These are phyloP conservation scores for Papiliotrema nemorosa DNA, from an alignment of 1,284 basidiomycete genomes.

Conservation along the genomic window DNA sequence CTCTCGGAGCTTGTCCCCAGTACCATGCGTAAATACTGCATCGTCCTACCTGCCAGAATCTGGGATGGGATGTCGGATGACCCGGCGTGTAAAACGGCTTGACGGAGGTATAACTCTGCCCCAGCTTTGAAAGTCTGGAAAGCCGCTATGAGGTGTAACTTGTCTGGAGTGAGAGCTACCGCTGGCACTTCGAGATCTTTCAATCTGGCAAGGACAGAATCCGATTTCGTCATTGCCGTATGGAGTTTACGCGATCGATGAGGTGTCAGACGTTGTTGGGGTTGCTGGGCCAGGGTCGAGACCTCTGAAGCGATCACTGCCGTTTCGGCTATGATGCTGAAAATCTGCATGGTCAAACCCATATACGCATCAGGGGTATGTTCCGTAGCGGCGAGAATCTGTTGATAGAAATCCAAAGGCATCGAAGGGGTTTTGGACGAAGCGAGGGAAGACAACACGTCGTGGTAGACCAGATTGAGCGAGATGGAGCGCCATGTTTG, in stretches of 20 bases:
- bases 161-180: conserved; percentile 1
- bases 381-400: neutral
- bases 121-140: conserved; percentile 33
- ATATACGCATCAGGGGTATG: conserved; percentile 2
- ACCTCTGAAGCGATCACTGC: conserved; percentile 1
- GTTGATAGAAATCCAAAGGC: conserved; percentile 2
- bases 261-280: neutral
- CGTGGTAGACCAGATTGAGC: conserved; percentile 4
- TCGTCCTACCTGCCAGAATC: conserved; percentile 25
- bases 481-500: conserved; percentile 3
- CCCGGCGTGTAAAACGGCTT: conserved; percentile 21
- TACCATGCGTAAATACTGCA: conserved; percentile 23
- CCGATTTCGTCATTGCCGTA: neutral
- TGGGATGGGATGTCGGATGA: conserved; percentile 25
- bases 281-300: neutral
- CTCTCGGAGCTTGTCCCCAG: conserved; percentile 33
- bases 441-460: conserved; percentile 1
- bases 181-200: conserved; percentile 4
- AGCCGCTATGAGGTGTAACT: conserved; percentile 20
- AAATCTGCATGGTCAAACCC: conserved; percentile 3
- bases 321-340: conserved; percentile 1
- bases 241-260: conserved; percentile 1
- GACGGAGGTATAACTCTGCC: conserved; percentile 34
- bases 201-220: neutral
- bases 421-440: conserved; percentile 1